A percentile compares a stretch with the other conserved stretches of the same genome.
phyloP scores from a whole-genome alignment of 805 yeast species.

The Wickerhamiella parazyma region DNA sequence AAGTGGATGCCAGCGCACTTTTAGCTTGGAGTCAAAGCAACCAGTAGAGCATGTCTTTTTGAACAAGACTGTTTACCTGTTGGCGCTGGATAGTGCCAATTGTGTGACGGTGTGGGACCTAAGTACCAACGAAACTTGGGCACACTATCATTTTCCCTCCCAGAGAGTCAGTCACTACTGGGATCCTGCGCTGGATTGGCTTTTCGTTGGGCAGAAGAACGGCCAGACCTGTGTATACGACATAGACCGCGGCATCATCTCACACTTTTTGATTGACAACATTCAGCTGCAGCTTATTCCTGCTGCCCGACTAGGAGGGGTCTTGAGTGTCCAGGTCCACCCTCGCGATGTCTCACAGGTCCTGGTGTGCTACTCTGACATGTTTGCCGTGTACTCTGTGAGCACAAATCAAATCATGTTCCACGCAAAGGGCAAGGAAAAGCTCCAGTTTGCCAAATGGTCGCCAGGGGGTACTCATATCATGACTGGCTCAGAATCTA shows the following conservation, averaged over 20 bases:
- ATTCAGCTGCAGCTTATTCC: conserved; percentile 48
- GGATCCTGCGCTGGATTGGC: conserved; percentile 85
- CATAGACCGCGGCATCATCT: conserved; percentile 57
- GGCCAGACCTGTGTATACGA: conserved; percentile 66
- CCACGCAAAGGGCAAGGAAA: conserved; percentile 32
- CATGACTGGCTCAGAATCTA: conserved; percentile 67
- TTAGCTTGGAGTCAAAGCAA: conserved; percentile 37
- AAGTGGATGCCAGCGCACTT: conserved; percentile 57
- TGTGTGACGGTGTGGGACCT: conserved; percentile 58
- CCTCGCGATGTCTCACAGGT: conserved; percentile 80
- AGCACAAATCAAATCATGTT: conserved; percentile 43
- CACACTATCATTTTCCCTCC: conserved; percentile 49
- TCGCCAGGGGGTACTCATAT: conserved; percentile 90
- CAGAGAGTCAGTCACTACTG: conserved; percentile 54
- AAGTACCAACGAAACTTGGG: conserved; percentile 45
- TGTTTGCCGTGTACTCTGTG: conserved; percentile 58
- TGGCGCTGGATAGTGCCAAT: conserved; percentile 51
- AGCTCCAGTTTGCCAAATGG: conserved; percentile 45
- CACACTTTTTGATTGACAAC: conserved; percentile 56
- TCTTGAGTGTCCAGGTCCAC: conserved; percentile 56
- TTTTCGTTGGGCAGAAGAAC: conserved; percentile 62
- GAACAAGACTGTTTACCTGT: conserved; percentile 69
- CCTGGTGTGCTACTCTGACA: conserved; percentile 55
- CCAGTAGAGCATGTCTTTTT: conserved; percentile 44
- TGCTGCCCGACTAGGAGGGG: conserved; percentile 47